phyloP scores from a whole-genome alignment of 2,329 filamentous ascomycete species.

The Calonectria henricotiae region DNA sequence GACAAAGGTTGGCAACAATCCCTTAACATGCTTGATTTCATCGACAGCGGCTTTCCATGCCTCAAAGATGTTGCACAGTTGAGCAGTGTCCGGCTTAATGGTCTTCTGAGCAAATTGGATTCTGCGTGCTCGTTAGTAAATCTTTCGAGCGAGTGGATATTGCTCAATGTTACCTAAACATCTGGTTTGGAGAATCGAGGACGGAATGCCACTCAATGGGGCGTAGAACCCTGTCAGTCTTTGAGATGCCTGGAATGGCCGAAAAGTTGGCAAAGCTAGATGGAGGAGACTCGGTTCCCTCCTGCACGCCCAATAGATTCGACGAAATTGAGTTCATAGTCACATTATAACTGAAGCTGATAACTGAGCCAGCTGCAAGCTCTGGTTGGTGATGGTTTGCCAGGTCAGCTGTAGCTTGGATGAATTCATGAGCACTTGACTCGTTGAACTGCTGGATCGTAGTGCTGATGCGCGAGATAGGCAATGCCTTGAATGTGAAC shows the following conservation, averaged over 20 bases:
- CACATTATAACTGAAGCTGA: conserved; percentile 54
- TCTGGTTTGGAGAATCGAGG: conserved; percentile 56
- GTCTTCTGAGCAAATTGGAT: conserved; percentile 56
- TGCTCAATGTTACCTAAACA: conserved; percentile 54
- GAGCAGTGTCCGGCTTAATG: conserved; percentile 56
- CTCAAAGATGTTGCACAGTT: conserved; percentile 55
- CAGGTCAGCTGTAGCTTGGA: conserved; percentile 52
- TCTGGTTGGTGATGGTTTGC: conserved; percentile 44
- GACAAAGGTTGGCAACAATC: conserved; percentile 31
- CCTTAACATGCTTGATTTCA: conserved; percentile 38
- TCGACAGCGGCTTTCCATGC: conserved; percentile 57
- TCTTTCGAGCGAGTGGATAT: no score
- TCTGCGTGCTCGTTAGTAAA: background rate
- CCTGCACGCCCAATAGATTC: conserved; percentile 56
- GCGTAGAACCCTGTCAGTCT: conserved; percentile 51
- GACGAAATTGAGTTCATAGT: conserved; percentile 48
- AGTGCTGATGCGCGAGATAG: conserved; percentile 41
- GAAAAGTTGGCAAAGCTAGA: conserved; percentile 35
- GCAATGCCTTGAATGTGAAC: conserved; percentile 51
- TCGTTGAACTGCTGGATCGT: conserved; percentile 29
- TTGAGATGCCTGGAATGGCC: background rate
- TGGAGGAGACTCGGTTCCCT: conserved; percentile 39
- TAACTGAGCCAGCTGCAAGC: conserved; percentile 55
- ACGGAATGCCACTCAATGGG: conserved; percentile 51
- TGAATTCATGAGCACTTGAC: conserved; percentile 42